These are phyloP conservation scores for Heterobasidion annosum DNA, from an alignment of 1,284 basidiomycete genomes.

Conservation along the genomic window DNA sequence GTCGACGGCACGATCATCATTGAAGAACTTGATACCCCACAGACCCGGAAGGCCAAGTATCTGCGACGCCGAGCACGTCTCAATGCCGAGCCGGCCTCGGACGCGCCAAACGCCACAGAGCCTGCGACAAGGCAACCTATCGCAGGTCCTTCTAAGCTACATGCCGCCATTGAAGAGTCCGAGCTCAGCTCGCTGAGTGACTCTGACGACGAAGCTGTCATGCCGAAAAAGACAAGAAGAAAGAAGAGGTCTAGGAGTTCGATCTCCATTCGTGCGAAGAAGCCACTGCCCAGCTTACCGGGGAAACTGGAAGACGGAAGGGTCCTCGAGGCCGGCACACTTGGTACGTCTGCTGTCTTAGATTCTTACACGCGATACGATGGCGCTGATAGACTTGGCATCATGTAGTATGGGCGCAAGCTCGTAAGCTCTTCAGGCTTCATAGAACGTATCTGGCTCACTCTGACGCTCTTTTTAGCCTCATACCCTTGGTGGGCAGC, in stretches of 20 bases:
- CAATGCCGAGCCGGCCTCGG: not conserved
- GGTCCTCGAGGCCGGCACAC: conserved; percentile 25
- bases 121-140: not conserved
- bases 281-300: not conserved
- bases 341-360: conserved; percentile 19
- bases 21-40: conserved; percentile 62
- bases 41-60: conserved; percentile 48
- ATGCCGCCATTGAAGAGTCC: conserved; percentile 9
- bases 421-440: conserved; percentile 17
- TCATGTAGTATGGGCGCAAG: conserved; percentile 33
- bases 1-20: conserved; percentile 42
- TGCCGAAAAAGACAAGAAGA: conserved; percentile 1
- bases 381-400: not conserved
- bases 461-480: conserved; percentile 14
- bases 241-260: not conserved
- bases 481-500: conserved; percentile 36
- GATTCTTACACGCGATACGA: not conserved
- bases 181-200: conserved; percentile 24
- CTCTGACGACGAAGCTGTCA: conserved; percentile 16
- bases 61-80: conserved; percentile 12
- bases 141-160: not conserved
- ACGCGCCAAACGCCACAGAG: not conserved
- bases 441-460: not conserved
- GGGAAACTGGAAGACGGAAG: conserved; percentile 18
- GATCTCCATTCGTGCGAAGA: no score